Evolutionary conservation across 1,139 yeast genomes (phyloP).

Genomic region (Yamadazyma diddensiae): DNA sequence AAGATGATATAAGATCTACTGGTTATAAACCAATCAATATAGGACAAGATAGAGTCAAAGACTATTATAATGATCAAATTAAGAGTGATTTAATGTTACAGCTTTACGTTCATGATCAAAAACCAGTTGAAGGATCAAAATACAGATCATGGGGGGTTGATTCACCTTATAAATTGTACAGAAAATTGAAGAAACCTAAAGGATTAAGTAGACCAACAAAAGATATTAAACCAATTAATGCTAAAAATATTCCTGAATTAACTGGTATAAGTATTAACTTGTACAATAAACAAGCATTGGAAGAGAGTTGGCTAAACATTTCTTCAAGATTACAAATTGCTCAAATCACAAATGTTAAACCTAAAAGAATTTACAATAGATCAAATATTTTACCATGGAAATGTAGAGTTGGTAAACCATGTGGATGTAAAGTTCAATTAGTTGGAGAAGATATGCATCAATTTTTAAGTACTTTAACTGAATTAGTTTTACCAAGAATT

Average conservation of each 20-base stretch:
- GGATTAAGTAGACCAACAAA: constrained; percentile 70
- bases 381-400: constrained; percentile 86
- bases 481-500: constrained; percentile 88
- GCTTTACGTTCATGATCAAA: constrained; percentile 66
- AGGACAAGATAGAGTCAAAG: constrained; percentile 75
- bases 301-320: constrained; percentile 70
- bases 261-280: constrained; percentile 68
- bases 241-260: constrained; percentile 70
- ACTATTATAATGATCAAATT: constrained; percentile 71
- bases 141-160: constrained; percentile 83
- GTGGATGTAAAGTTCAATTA: constrained; percentile 86
- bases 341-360: constrained; percentile 89
- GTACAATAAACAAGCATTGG: constrained; percentile 72
- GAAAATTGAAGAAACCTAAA: constrained; percentile 64
- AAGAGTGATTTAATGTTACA: constrained; percentile 76
- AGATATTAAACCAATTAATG: constrained; percentile 63
- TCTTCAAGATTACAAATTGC: constrained; percentile 81
- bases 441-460: constrained; percentile 83
- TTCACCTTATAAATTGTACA: constrained; percentile 86
- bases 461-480: constrained; percentile 81
- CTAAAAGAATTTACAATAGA: constrained; percentile 69
- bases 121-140: constrained; percentile 60
- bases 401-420: constrained; percentile 80
- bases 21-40: constrained; percentile 70
- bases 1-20: constrained; percentile 74